Evolutionary conservation across 2,329 filamentous ascomycete species (phyloP).

Genomic region (Furcasterigmium furcatum): DNA sequence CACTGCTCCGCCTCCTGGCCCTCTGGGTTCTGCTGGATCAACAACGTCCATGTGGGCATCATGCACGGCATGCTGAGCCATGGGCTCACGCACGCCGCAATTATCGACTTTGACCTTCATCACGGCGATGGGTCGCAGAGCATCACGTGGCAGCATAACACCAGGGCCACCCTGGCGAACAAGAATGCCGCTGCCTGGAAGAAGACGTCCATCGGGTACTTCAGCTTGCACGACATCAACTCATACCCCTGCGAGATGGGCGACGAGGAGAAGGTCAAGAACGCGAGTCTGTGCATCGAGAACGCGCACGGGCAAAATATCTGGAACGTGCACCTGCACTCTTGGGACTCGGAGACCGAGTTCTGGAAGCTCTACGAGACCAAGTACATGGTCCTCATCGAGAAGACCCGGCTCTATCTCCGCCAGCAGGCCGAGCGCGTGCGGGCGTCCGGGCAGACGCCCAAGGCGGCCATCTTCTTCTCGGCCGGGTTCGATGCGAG

Average conservation of each 20-base stretch:
- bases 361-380: conserved; percentile 88
- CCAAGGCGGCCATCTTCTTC: conserved; percentile 87
- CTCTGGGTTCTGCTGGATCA: conserved; percentile 97
- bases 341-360: conserved; percentile 77
- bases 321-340: conserved; percentile 92
- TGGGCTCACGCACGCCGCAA: conserved; percentile 88
- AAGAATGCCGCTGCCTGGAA: conserved; percentile 76
- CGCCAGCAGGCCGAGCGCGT: conserved; percentile 67
- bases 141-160: conserved; percentile 89
- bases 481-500: conserved; percentile 97
- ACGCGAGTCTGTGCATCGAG: conserved; percentile 90
- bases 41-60: conserved; percentile 97
- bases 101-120: conserved; percentile 88
- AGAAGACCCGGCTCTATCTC: conserved; percentile 80
- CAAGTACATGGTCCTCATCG: conserved; percentile 72
- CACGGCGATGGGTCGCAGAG: conserved; percentile 95
- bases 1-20: conserved; percentile 89
- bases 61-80: conserved; percentile 83
- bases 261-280: conserved; percentile 90
- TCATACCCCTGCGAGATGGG: conserved; percentile 95
- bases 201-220: conserved; percentile 89
- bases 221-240: conserved; percentile 97
- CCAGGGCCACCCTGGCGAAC: conserved; percentile 56
- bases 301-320: conserved; percentile 91
- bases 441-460: conserved; percentile 52